Evolutionary conservation across 495 filamentous ascomycete genomes (phyloP).

Genomic region (Beverwykella pulmonaria): DNA sequence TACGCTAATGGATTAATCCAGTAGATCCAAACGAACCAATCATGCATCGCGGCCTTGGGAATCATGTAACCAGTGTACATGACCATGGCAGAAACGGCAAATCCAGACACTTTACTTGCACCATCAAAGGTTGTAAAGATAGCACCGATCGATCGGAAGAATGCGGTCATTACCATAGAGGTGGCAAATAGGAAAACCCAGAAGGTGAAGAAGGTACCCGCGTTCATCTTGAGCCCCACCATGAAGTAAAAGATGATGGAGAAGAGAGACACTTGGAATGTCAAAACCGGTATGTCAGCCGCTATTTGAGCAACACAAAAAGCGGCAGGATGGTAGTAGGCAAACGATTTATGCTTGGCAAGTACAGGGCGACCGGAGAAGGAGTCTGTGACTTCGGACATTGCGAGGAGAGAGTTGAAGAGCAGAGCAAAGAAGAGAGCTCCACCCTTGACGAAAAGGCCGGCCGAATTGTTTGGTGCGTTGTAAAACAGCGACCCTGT

Average conservation of each 20-base stretch:
- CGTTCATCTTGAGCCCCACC: slow-evolving; percentile 54
- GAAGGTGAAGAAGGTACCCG: slow-evolving; percentile 57
- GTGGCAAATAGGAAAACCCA: slow-evolving; percentile 55
- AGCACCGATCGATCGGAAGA: slow-evolving; percentile 53
- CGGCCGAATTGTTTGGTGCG: slow-evolving; percentile 48
- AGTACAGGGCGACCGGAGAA: slow-evolving; percentile 55
- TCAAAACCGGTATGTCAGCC: slow-evolving; percentile 61
- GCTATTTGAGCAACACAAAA: slow-evolving; percentile 63
- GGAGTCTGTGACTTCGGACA: slow-evolving; percentile 64
- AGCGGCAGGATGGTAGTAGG: slow-evolving; percentile 66
- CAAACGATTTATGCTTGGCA: slow-evolving; percentile 66
- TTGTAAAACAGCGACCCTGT: slow-evolving; percentile 54
- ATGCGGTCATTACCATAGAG: slow-evolving; percentile 60
- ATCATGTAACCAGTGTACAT: slow-evolving; percentile 39
- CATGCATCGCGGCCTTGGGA: slow-evolving; percentile 51
- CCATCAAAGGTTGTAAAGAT: slow-evolving; percentile 47
- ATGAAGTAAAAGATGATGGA: slow-evolving; percentile 62
- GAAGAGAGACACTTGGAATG: slow-evolving; percentile 54
- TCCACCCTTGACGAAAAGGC: slow-evolving; percentile 43
- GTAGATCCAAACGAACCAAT: slow-evolving; percentile 54
- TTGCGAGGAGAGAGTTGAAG: slow-evolving; percentile 59
- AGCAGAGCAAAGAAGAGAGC: slow-evolving; percentile 45
- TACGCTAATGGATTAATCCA: slow-evolving; percentile 52
- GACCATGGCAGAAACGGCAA: slow-evolving; percentile 48
- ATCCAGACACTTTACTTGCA: slow-evolving; percentile 59